Percentiles rank a stretch among this genome's conserved stretches.
phyloP scores from a whole-genome alignment of 371 early-diverging fungal genomes.

The Mucor lusitanicus region DNA sequence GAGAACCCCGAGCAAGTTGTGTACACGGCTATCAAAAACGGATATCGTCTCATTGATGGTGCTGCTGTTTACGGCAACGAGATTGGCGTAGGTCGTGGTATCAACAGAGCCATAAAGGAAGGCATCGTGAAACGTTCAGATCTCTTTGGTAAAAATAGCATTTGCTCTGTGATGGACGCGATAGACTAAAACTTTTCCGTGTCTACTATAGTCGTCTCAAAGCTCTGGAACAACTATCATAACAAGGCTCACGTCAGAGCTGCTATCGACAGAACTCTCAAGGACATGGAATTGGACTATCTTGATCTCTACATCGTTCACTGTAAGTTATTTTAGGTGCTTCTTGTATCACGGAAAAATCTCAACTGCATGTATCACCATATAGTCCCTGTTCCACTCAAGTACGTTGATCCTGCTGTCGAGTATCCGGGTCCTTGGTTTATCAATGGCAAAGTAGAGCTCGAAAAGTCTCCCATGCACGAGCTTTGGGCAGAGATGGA shows the following conservation, averaged over 20 bases:
- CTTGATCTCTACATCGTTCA: conserved; percentile 68
- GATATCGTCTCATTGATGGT: conserved; percentile 51
- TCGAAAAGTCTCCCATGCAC: conserved; percentile 38
- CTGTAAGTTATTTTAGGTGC: conserved; percentile 22
- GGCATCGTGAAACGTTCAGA: conserved; percentile 67
- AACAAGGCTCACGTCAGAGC: conserved; percentile 48
- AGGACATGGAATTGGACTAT: conserved; percentile 60
- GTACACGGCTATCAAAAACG: conserved; percentile 54
- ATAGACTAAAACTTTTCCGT: neutral
- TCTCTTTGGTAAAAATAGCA: conserved; percentile 41
- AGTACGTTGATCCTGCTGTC: conserved; percentile 33
- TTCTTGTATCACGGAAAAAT: neutral
- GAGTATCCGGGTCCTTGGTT: conserved; percentile 36
- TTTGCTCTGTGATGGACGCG: conserved; percentile 14
- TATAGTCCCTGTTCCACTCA: conserved; percentile 29
- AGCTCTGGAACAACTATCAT: conserved; percentile 71
- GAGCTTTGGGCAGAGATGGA: conserved; percentile 41
- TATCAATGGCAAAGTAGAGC: conserved; percentile 4
- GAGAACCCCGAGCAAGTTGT: conserved; percentile 34
- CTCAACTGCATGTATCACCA: neutral
- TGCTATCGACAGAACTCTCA: conserved; percentile 51
- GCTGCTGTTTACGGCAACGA: conserved; percentile 67
- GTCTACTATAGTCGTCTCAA: conserved; percentile 66
- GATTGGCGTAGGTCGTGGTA: conserved; percentile 64
- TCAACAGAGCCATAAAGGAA: conserved; percentile 51